Base-by-base conservation (phyloP, 345 rosid species). In the Bruguiera gymnorhiza region DNA sequence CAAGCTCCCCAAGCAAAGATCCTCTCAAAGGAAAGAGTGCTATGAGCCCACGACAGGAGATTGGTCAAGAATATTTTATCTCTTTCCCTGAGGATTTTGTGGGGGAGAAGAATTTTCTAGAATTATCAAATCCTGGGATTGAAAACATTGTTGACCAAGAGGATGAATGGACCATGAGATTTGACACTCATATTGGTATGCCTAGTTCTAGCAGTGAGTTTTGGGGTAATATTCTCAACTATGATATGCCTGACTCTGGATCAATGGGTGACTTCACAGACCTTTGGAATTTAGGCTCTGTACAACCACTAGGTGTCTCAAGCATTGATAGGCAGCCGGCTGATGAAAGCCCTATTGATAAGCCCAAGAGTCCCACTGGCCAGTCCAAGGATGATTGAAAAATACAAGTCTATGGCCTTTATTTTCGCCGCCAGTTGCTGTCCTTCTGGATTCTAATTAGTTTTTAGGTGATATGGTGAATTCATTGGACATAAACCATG, bases 131-230 rank as follows among this genome's bases (percentile, higher is more conserved):
- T 31, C 60, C 73, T 37, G 84, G 75, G 43, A 62, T 77, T 26
- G 88, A 79, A 43, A 65, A 66, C 54, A 48, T 87, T 21, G 70
- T 78, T 53, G 80, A 80, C 62, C 84, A 81, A 68, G 93, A 84
- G 67, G 91, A 93, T 67, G 65, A 77, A 56, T 85, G 97, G 97
- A 85, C 76, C 75, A 73, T 86, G 83, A 88, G 81, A 60, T 86
- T 89, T 26, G 89, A 86, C 46, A 62, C 72, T 61, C 59, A 75
- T 66, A 79, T 82, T 26, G 86, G 80, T 32, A 55, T 76, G 84
- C 76, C 85, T 66, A 79, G 81, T 83, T 76, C 87, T 75, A 73
- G 80, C 65, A 62, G 78, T 73, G 90, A 78, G 64, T 72, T 78
- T 39, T 86, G 92, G 93, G 79, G 75, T 71, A 81, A 83, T 79